Conservation (phyloP, 2,329 filamentous ascomycete species). For the Fusarium haematococcum region DNA sequence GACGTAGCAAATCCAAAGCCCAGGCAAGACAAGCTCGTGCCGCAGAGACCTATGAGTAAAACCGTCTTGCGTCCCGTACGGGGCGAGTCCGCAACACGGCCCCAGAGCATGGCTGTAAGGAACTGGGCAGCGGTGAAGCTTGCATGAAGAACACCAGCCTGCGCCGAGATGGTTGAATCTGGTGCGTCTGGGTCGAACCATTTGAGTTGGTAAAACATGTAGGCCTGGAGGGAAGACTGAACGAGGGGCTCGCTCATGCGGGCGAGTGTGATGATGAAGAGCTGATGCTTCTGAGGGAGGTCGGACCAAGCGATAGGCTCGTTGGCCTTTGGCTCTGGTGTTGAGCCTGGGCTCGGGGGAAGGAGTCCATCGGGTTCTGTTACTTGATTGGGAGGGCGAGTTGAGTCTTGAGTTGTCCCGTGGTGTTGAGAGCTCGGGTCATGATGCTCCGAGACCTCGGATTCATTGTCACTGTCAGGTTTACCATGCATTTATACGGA, state of each 20-base stretch:
- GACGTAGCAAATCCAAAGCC: constrained; percentile 75
- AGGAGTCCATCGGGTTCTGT: not conserved
- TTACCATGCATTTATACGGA: constrained; percentile 37
- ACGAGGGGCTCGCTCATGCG: constrained; percentile 85
- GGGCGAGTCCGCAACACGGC: constrained; percentile 73
- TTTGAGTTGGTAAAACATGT: constrained; percentile 90
- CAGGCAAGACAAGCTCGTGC: constrained; percentile 61
- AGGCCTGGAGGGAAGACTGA: constrained; percentile 79
- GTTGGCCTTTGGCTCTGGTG: constrained; percentile 12
- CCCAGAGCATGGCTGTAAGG: constrained; percentile 85
- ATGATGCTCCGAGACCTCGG: constrained; percentile 12
- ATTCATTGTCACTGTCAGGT: constrained; percentile 27
- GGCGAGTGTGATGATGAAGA: constrained; percentile 81
- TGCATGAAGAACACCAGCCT: constrained; percentile 82
- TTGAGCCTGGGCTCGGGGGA: not conserved
- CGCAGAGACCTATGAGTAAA: constrained; percentile 79
- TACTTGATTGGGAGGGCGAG: not conserved
- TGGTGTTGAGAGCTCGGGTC: constrained; percentile 3
- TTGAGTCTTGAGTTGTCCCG: not conserved
- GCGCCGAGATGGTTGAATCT: constrained; percentile 76
- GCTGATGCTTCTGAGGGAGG: constrained; percentile 81
- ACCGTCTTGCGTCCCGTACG: constrained; percentile 80
- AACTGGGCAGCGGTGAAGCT: constrained; percentile 87
- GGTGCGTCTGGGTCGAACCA: constrained; percentile 72
- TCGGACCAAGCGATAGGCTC: constrained; percentile 67